Evolutionary conservation across 2,329 filamentous ascomycete species (phyloP), one percentile per base, ranked within the genome.

Genomic region (Cladosporium sp.): DNA sequence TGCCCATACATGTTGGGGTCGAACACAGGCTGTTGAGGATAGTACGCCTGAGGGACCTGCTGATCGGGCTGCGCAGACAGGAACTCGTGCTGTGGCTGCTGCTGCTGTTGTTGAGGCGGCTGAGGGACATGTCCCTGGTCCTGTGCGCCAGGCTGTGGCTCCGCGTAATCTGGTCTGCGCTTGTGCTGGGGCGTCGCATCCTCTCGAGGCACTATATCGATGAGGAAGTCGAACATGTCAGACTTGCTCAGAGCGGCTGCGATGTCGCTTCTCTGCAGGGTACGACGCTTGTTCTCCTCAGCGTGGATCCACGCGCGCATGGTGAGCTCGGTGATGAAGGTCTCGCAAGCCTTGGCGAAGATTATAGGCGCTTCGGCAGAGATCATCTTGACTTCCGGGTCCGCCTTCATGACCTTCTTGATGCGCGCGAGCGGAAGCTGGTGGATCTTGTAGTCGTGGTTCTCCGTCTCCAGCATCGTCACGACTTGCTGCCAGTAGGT

Each of bases 281-380:
- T 99, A 52, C 95, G 89, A 33, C 95, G 88, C 84, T 99, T 99
- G 82, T 99, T 99, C 80, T 99, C 95, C 77, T 99, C 95, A 18
- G 95, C 95, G 74, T 99, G 95, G 69, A 99, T 99, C 95, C 95
- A 99, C 56, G 95, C 95, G 69, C 95, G 92, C 95, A 99, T 99
- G 8, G 95, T 99, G 67, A 99, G 84, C 80, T 99, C 95, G 8
- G 75, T 77, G 76, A 99, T 99, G 81, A 99, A 99, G 76, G 98
- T 97, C 76, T 99, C 95, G 79, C 95, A 98, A 44, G 94, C 95
- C 80, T 99, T 99, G 61, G 95, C 95, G 75, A 99, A 99, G 16
- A 99, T 84, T 72, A 99, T 99, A 1, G 95, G 95, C 1, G 95
- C 95, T 80, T 99, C 95, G 10, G 95, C 95, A 4, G 93, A 98